These are phyloP conservation scores for Ascochyta koolunga DNA, from an alignment of 2,329 filamentous ascomycete genomes.

Conservation along the genomic window DNA sequence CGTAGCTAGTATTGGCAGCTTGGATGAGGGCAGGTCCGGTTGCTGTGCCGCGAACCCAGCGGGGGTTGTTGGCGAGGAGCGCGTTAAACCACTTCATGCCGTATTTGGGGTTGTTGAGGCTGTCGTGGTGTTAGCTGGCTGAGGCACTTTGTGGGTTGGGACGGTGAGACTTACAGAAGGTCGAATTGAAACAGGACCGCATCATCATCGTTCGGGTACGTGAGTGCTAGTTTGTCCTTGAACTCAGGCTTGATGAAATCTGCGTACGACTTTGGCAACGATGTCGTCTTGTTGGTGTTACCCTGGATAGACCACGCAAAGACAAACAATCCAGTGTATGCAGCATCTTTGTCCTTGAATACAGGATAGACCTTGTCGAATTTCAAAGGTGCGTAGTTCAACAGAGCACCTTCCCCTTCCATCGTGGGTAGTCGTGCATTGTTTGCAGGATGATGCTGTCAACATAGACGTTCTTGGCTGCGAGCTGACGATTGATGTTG, in stretches of 20 bases:
- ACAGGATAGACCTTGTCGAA: conserved; percentile 53
- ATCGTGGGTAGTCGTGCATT: conserved; percentile 59
- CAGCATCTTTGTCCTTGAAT: conserved; percentile 53
- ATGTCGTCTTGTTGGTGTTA: conserved; percentile 42
- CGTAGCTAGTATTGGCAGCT: conserved; percentile 28
- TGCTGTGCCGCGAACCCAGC: conserved; percentile 60
- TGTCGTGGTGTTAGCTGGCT: conserved; percentile 10
- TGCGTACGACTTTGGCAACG: conserved; percentile 48
- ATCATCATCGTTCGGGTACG: conserved; percentile 65
- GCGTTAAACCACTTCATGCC: conserved; percentile 57
- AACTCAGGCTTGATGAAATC: conserved; percentile 57
- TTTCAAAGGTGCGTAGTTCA: conserved; percentile 57
- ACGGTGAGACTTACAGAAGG: conserved; percentile 45
- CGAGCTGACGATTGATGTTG: conserved; percentile 55
- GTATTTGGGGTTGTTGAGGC: conserved; percentile 40
- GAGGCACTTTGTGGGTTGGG: neutral
- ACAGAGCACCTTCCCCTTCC: conserved; percentile 56
- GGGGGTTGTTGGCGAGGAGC: conserved; percentile 57
- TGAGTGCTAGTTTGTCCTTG: conserved; percentile 61
- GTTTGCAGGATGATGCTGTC: conserved; percentile 60
- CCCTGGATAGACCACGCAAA: conserved; percentile 46
- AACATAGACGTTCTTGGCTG: conserved; percentile 35
- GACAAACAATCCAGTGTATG: conserved; percentile 53
- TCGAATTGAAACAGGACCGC: conserved; percentile 60
- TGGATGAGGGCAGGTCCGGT: conserved; percentile 51